phyloP scores from a whole-genome alignment of 2,329 filamentous ascomycete species.

The Apiospora hydei region DNA sequence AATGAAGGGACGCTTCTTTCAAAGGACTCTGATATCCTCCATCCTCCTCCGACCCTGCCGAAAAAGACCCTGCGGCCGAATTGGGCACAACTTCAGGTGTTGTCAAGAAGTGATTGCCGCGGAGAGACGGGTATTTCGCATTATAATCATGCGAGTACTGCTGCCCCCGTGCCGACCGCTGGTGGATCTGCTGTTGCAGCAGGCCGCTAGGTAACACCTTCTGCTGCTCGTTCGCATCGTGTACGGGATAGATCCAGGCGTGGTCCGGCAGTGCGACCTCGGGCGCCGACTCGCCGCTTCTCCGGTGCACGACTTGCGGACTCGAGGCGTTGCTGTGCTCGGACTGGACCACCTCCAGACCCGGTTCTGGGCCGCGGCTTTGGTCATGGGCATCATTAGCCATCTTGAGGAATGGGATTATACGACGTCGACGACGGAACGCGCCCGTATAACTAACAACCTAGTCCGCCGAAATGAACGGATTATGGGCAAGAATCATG shows the following conservation, averaged over 20 bases:
- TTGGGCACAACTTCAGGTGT: not conserved
- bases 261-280: not conserved
- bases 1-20: not conserved
- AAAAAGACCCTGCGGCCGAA: not conserved
- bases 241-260: not conserved
- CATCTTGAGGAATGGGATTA: not conserved
- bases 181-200: not conserved
- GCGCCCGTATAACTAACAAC: not conserved
- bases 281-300: not conserved
- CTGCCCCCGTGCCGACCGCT: not conserved
- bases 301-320: not conserved
- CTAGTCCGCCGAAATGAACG: not conserved
- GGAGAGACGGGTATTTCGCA: not conserved
- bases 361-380: not conserved
- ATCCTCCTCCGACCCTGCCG: not conserved
- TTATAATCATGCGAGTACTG: not conserved
- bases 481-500: not conserved
- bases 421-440: not conserved
- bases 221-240: slow-evolving; percentile 14
- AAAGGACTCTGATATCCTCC: not conserved
- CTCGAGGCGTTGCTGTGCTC: not conserved
- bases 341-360: not conserved
- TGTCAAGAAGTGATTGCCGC: not conserved
- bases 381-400: not conserved
- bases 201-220: not conserved